Percentiles rank a stretch among this genome's conserved stretches.
These are phyloP conservation scores for Handroanthus guayacan DNA, from an alignment of 257 asterid genomes.

Conservation along the genomic window DNA sequence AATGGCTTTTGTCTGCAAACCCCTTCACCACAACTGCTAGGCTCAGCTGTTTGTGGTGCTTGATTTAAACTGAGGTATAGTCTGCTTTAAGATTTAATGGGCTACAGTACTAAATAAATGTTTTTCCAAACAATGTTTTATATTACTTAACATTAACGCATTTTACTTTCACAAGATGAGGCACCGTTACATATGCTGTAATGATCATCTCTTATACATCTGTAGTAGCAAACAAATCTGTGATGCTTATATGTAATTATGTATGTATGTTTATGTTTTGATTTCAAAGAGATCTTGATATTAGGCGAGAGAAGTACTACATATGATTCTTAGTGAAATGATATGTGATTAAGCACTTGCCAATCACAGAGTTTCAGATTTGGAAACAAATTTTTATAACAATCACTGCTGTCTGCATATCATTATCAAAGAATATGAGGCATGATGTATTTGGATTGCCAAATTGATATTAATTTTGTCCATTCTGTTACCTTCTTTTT, in stretches of 20 bases:
- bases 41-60: not conserved
- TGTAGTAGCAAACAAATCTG: not conserved
- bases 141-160: not conserved
- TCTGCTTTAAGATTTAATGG: not conserved
- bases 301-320: not conserved
- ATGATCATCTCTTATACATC: not conserved
- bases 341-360: conserved; percentile 4
- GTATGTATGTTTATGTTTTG: not conserved
- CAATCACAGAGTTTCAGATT: not conserved
- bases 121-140: not conserved
- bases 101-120: not conserved
- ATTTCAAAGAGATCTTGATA: not conserved
- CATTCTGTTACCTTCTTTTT: conserved; percentile 12
- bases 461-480: conserved; percentile 49
- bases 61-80: not conserved
- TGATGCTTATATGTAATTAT: not conserved
- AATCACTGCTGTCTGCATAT: conserved; percentile 10
- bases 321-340: conserved; percentile 7
- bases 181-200: not conserved
- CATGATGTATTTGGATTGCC: not conserved
- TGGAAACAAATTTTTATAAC: not conserved
- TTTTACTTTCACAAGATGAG: not conserved
- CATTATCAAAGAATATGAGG: not conserved
- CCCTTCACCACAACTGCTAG: not conserved
- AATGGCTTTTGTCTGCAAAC: not conserved